A percentile compares a stretch with the other conserved stretches of the same genome.
Conservation (phyloP, 1,139 yeast genomes). For the Zygoascus meyerae region DNA sequence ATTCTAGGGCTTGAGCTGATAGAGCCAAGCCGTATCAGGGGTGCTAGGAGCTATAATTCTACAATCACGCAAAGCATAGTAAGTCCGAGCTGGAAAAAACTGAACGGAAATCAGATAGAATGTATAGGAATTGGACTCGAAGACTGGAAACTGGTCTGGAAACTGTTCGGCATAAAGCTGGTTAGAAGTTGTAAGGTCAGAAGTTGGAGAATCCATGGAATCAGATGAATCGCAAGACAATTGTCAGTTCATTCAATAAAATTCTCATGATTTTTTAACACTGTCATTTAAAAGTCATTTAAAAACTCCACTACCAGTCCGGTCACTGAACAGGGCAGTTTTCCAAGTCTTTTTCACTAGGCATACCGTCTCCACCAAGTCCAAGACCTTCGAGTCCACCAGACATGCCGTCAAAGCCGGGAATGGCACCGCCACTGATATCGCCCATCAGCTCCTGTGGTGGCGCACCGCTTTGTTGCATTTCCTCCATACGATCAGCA, state of each 20-base stretch:
- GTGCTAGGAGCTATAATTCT: too few relatives aligned
- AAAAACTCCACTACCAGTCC: too few relatives aligned
- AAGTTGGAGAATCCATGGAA: not conserved
- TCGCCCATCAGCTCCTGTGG: slow-evolving; percentile 77
- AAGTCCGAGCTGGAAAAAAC: too few relatives aligned
- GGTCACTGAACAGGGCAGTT: slow-evolving; percentile 13
- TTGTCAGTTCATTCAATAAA: not conserved
- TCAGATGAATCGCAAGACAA: not conserved
- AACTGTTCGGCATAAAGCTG: too few relatives aligned
- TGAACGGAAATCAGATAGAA: too few relatives aligned
- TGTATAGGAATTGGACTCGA: too few relatives aligned
- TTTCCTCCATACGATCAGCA: slow-evolving; percentile 50
- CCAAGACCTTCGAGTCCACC: slow-evolving; percentile 14
- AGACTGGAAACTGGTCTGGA: too few relatives aligned
- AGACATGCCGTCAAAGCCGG: slow-evolving; percentile 42
- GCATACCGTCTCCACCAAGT: slow-evolving; percentile 7
- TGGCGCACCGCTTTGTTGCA: slow-evolving; percentile 69
- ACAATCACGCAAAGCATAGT: too few relatives aligned
- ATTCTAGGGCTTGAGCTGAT: too few relatives aligned
- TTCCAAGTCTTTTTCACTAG: slow-evolving; percentile 11
- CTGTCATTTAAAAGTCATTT: too few relatives aligned
- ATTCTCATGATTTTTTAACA: too few relatives aligned
- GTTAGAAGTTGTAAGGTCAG: not conserved
- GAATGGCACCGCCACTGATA: slow-evolving; percentile 47
- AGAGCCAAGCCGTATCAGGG: too few relatives aligned